A percentile compares a stretch with the other conserved stretches of the same genome.
Evolutionary conservation across 73 alveolate species (phyloP).

Genomic region (Uronychia setigera): DNA sequence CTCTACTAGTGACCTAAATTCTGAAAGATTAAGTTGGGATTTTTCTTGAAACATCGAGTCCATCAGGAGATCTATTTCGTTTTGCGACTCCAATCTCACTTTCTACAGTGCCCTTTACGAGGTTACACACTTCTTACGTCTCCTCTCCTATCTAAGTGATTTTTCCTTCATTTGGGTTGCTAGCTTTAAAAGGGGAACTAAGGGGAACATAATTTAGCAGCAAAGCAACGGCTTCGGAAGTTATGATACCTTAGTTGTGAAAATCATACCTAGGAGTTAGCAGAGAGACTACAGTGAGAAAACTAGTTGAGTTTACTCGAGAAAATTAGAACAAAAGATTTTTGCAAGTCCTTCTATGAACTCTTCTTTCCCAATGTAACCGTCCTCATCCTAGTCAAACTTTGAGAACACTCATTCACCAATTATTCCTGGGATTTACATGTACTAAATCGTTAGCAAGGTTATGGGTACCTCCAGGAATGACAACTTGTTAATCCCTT

Average conservation of each 20-base stretch:
- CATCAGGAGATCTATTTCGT: slow-evolving; percentile 39
- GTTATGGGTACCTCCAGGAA: slow-evolving; percentile 30
- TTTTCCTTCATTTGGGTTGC: slow-evolving; percentile 38
- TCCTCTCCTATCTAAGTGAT: slow-evolving; percentile 57
- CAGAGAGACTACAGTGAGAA: neutral
- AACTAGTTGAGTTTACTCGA: neutral
- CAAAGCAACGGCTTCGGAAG: slow-evolving; percentile 50
- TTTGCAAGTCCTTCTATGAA: slow-evolving; percentile 76
- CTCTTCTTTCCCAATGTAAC: slow-evolving; percentile 76
- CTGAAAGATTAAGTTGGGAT: slow-evolving; percentile 32
- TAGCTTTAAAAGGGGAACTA: slow-evolving; percentile 4
- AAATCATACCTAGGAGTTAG: slow-evolving; percentile 46
- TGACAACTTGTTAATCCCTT: slow-evolving; percentile 69
- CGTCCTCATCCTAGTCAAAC: slow-evolving; percentile 75
- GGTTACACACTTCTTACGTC: slow-evolving; percentile 11
- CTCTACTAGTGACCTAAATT: slow-evolving; percentile 38
- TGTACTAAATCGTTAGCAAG: slow-evolving; percentile 21
- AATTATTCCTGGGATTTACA: slow-evolving; percentile 84
- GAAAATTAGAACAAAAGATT: slow-evolving; percentile 38
- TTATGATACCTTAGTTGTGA: slow-evolving; percentile 53
- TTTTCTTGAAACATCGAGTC: slow-evolving; percentile 37
- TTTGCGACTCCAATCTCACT: slow-evolving; percentile 47
- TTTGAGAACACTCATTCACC: slow-evolving; percentile 84
- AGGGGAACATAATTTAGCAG: slow-evolving; percentile 56
- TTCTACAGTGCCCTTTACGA: slow-evolving; percentile 31